Base-by-base conservation (phyloP, 331 rosid species). In the Ulmus americana region DNA sequence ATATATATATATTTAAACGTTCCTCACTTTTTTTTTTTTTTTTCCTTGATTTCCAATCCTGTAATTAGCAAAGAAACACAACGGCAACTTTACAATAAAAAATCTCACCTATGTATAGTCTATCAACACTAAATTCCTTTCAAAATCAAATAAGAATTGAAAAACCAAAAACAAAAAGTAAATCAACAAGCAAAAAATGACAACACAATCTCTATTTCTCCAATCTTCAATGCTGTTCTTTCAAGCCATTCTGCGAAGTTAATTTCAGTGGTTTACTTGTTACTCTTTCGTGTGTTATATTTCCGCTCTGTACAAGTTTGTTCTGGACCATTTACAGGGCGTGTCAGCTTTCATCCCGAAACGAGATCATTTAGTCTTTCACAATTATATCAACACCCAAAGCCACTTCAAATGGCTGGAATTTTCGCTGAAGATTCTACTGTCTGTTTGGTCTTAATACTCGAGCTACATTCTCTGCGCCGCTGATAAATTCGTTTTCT, bases 301-400 rank as follows among this genome's bases (percentile, higher is more conserved):
- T 48, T 38, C 61, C 42, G 14, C 61, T 52, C 54, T 56, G 57
- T 50, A 63, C 70, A 48, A 62, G 18, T 55, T 9, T 28, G 35
- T 28, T 10, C 14, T 38, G 6, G 22, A 3, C 5, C 55, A 53
- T 41, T 42, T 22, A 67, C 38, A 45, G 44, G 6, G 35, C 20
- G 20, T 22, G 16, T 8, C 50, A 1, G 1, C 55, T 39, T 44
- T 9, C 15, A 39, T 28, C 62, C 8, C 51, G 60, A 39, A 15
- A 57, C 57, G n/a, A 59, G 42, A 44, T 66, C 48, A 7, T 56
- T 42, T 22, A 50, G 14, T 16, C 69, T 22, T 56, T 54, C 56
- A 43, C 50, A 39, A 58, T 15, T 9, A 10, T n/a, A 55, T 44
- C 55, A 6, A 55, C 45, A 12, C 10, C 28, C 12, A 42, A 8